These are phyloP conservation scores for Plantago elongata DNA, from an alignment of 257 asterid species.

Conservation along the genomic window DNA sequence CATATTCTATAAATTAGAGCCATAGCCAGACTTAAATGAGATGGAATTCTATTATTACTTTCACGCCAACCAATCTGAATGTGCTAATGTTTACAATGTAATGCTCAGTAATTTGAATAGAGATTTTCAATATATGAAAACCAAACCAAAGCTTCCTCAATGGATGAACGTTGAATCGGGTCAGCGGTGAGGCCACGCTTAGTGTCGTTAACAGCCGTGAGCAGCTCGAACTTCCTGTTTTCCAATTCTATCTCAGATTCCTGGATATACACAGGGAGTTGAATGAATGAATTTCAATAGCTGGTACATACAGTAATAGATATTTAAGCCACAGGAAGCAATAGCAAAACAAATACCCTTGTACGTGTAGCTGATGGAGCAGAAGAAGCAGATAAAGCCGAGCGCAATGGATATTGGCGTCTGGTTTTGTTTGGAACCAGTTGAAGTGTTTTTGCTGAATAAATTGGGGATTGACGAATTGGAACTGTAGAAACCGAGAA, in stretches of 20 bases:
- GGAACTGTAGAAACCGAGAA: conserved; percentile 13
- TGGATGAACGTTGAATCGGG: conserved; percentile 56
- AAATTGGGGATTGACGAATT: conserved; percentile 11
- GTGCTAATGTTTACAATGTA: not conserved
- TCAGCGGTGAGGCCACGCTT: conserved; percentile 71
- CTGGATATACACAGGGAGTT: conserved; percentile 14
- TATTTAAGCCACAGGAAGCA: no score
- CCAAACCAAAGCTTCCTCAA: conserved; percentile 70
- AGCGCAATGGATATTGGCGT: conserved; percentile 17
- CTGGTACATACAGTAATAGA: no score
- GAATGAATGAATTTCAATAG: no score
- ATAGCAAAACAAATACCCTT: no score
- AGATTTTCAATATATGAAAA: not conserved
- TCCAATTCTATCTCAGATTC: conserved; percentile 47
- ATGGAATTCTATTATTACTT: no score
- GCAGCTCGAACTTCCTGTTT: conserved; percentile 55
- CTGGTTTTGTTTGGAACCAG: conserved; percentile 6
- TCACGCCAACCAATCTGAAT: no score
- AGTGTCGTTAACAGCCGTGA: conserved; percentile 57
- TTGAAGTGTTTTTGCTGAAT: conserved; percentile 1
- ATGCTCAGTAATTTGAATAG: not conserved
- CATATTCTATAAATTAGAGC: no score
- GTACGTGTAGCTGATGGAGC: conserved; percentile 8
- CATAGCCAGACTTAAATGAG: no score
- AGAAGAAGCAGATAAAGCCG: conserved; percentile 23